phyloP scores from a whole-genome alignment of 345 rosid genomes.

The Jatropha curcas region DNA sequence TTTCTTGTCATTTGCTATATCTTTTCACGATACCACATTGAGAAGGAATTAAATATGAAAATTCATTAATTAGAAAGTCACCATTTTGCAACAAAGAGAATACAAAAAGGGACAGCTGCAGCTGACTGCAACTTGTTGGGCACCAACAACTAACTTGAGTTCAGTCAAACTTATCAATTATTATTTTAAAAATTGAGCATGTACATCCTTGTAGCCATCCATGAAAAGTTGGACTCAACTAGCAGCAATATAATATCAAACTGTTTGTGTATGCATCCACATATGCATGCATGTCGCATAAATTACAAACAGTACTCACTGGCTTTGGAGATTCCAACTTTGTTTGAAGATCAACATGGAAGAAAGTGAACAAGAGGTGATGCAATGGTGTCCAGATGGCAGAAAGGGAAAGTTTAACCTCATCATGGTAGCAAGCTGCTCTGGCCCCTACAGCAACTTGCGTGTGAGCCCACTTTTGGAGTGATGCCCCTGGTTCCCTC shows the following conservation, averaged over 20 bases:
- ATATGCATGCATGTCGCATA: neutral
- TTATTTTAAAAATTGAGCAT: neutral
- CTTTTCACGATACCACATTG: neutral
- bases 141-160: neutral
- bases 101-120: neutral
- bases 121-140: neutral
- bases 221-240: neutral
- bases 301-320: slow-evolving; percentile 41
- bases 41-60: too few relatives aligned
- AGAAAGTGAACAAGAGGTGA: slow-evolving; percentile 94
- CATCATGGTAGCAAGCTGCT: slow-evolving; percentile 87
- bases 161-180: neutral
- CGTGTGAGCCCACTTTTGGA: slow-evolving; percentile 87
- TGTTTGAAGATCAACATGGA: slow-evolving; percentile 95
- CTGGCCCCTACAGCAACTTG: slow-evolving; percentile 88
- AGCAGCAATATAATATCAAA: slow-evolving; percentile 1
- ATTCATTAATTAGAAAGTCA: neutral
- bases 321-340: slow-evolving; percentile 99
- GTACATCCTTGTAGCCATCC: neutral
- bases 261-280: neutral
- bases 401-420: slow-evolving; percentile 90
- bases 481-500: slow-evolving; percentile 65
- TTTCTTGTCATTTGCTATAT: neutral
- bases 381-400: slow-evolving; percentile 91
- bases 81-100: neutral